Percentiles rank a stretch among this genome's conserved stretches.
These are phyloP conservation scores for Rhodotorula sp. DNA, from an alignment of 1,284 basidiomycete genomes.

Conservation along the genomic window DNA sequence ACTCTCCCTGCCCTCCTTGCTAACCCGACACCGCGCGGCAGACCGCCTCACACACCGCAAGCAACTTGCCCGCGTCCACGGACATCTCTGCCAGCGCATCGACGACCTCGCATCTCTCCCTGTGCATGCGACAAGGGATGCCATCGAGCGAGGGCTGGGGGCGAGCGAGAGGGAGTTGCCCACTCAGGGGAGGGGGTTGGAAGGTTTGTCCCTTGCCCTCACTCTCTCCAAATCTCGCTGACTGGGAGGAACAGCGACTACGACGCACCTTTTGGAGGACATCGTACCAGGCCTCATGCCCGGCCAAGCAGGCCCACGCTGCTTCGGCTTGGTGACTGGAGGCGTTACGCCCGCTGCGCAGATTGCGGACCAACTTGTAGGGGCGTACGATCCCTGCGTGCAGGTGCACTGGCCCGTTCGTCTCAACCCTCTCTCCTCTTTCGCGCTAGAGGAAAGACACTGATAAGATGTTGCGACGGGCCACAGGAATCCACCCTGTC, in stretches of 20 bases:
- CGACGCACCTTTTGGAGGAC: slow-evolving; percentile 32
- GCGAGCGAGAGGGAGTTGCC: slow-evolving; percentile 3
- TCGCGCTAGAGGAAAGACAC: neutral
- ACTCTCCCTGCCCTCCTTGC: neutral
- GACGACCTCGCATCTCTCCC: neutral
- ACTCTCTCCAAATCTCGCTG: no score
- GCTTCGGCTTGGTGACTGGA: slow-evolving; percentile 53
- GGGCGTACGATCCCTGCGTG: slow-evolving; percentile 50
- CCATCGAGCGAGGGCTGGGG: slow-evolving; percentile 25
- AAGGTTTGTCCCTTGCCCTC: slow-evolving; percentile 1
- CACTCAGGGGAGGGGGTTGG: slow-evolving; percentile 11
- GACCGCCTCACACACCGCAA: neutral
- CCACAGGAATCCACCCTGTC: slow-evolving; percentile 44
- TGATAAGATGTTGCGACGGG: neutral
- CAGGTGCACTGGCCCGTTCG: slow-evolving; percentile 48
- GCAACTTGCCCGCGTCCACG: slow-evolving; percentile 8
- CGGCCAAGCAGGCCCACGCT: slow-evolving; percentile 52
- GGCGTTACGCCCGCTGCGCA: slow-evolving; percentile 49
- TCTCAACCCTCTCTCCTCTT: neutral
- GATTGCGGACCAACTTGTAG: slow-evolving; percentile 50
- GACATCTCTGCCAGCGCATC: neutral
- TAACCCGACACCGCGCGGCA: neutral
- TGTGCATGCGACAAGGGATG: slow-evolving; percentile 6
- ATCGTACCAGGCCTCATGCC: slow-evolving; percentile 49
- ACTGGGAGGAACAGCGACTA: slow-evolving; percentile 11